phyloP scores from a whole-genome alignment of 805 yeast species.

The Priceomyces fermenticarens region DNA sequence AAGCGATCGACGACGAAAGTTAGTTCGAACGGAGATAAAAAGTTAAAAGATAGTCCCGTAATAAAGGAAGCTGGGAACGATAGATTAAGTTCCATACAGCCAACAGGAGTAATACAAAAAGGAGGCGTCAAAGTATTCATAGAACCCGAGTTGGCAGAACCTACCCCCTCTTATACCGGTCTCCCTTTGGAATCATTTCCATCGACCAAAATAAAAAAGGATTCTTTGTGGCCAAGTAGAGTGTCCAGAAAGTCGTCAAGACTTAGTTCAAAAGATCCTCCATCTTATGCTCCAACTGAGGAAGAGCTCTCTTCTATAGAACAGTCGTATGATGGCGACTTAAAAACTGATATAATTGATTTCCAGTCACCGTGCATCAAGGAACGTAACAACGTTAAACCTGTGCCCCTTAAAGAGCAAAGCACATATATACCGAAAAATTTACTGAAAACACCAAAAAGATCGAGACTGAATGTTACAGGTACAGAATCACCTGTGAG shows the following conservation, averaged over 20 bases:
- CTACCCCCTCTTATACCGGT: slow-evolving; percentile 66
- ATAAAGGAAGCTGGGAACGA: slow-evolving; percentile 7
- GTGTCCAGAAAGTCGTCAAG: slow-evolving; percentile 11
- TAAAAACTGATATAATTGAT: slow-evolving; percentile 14
- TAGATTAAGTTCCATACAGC: background rate
- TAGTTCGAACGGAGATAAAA: background rate
- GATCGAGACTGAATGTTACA: slow-evolving; percentile 2
- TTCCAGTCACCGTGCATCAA: slow-evolving; percentile 14
- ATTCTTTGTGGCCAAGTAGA: slow-evolving; percentile 49
- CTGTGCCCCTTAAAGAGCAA: slow-evolving; percentile 4
- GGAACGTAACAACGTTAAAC: slow-evolving; percentile 13
- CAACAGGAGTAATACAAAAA: slow-evolving; percentile 8
- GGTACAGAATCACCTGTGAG: slow-evolving; percentile 11
- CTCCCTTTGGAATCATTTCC: slow-evolving; percentile 71
- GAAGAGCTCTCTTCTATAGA: slow-evolving; percentile 12
- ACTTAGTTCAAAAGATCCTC: slow-evolving; percentile 5
- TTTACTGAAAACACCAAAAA: slow-evolving; percentile 6
- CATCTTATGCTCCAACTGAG: slow-evolving; percentile 13
- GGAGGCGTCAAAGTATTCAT: slow-evolving; percentile 32
- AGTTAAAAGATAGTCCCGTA: slow-evolving; percentile 9
- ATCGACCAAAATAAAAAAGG: slow-evolving; percentile 53
- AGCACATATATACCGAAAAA: slow-evolving; percentile 3
- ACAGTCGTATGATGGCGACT: slow-evolving; percentile 7
- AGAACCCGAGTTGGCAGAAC: slow-evolving; percentile 59
- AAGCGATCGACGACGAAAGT: slow-evolving; percentile 1